phyloP scores from a whole-genome alignment of 495 filamentous ascomycete genomes.

The Tuber indicum region DNA sequence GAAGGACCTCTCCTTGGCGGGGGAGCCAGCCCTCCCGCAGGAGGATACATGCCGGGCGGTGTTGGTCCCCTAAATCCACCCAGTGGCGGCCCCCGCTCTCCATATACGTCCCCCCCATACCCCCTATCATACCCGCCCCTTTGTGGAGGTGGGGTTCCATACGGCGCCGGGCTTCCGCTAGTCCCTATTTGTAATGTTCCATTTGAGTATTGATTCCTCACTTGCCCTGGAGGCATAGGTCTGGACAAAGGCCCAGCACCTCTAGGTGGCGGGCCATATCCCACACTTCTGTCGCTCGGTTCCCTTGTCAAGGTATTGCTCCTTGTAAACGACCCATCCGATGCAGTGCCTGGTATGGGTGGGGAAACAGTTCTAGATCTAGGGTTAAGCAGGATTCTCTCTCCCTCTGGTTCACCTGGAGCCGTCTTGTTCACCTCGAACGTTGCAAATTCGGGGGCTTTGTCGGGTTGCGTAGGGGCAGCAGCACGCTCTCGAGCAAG shows the following conservation, averaged over 20 bases:
- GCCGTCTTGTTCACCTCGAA: slow-evolving; percentile 62
- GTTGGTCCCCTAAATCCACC: slow-evolving; percentile 12
- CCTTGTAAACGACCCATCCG: slow-evolving; percentile 21
- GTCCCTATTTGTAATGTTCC: slow-evolving; percentile 11
- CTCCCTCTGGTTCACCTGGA: slow-evolving; percentile 57
- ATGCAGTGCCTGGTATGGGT: slow-evolving; percentile 14
- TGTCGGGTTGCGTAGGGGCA: slow-evolving; percentile 50
- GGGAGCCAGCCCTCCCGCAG: slow-evolving; percentile 26
- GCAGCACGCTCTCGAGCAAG: slow-evolving; percentile 41
- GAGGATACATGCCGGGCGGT: slow-evolving; percentile 24
- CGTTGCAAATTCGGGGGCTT: slow-evolving; percentile 65
- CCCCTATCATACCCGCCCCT: background rate
- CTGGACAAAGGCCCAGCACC: slow-evolving; percentile 35
- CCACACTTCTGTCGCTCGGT: slow-evolving; percentile 33
- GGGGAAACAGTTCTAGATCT: slow-evolving; percentile 32
- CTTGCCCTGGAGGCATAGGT: slow-evolving; percentile 30
- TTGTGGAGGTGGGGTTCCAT: slow-evolving; percentile 23
- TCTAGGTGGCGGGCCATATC: slow-evolving; percentile 34
- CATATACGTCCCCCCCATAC: background rate
- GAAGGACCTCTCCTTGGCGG: slow-evolving; percentile 29
- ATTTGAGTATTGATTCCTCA: slow-evolving; percentile 32
- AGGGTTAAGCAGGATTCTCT: slow-evolving; percentile 73
- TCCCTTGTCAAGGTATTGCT: slow-evolving; percentile 27
- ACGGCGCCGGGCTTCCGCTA: slow-evolving; percentile 26
- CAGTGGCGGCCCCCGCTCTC: slow-evolving; percentile 10